Evolutionary conservation across 164 flowering plant species (phyloP), one percentile per base, ranked within the genome.

Genomic region (Magnolia kwangsiensis): DNA sequence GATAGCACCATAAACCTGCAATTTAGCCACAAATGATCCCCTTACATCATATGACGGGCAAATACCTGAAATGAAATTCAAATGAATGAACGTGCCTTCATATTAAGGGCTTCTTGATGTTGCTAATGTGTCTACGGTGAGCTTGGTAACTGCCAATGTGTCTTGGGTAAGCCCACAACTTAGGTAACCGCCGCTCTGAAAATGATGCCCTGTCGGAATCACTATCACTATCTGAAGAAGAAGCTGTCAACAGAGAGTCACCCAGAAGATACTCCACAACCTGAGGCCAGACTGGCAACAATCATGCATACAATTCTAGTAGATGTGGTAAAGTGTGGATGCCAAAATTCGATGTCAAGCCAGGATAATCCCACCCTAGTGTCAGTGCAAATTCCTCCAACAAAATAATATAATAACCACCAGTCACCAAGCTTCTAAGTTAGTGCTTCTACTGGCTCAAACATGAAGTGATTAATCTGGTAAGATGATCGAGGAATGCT

Each of bases 161-260:
- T 68, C 67, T 76, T 0, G 86, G 80, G 67, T 81, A 83, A 1
- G 88, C 88, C 96, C 96, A 90, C 29, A 88, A 79, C 76, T 79
- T 85, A 31, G 79, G 81, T 20, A 61, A 20, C 1, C 67, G 58
- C 20, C 37, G 67, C 51, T 76, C 73, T 11, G 16, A 21, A 19
- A 37, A 69, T 21, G 83, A 50, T 21, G 31, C 85, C 72, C 65
- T 86, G 51, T 87, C 92, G 63, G 89, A 84, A 74, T 93, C 95
- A 75, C 86, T 81, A 65, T 93, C 94, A 66, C 94, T 88, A 27
- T 91, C 95, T 14, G 90, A 88, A 76, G 88, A 86, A 50, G 76
- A 77, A 7, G 51, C 45, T 29, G 74, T 14, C 2, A 75, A 68
- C 11, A 79, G 50, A 13, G 80, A 67, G 23, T 77, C 90, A 45